phyloP scores from a whole-genome alignment of 2,329 filamentous ascomycete genomes.

The Nemania sp. region DNA sequence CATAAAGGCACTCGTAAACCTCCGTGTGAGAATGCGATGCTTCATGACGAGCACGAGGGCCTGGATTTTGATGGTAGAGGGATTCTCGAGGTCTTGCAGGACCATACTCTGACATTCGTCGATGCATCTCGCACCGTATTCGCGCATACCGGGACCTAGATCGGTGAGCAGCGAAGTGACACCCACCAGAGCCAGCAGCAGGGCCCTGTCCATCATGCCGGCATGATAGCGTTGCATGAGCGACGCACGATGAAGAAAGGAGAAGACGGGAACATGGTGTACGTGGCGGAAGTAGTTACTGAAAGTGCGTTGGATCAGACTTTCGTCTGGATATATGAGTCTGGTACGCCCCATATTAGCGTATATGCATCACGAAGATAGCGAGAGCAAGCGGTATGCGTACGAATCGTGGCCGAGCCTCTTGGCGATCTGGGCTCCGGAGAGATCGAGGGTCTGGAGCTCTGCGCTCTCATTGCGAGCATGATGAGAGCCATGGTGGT shows the following conservation, averaged over 20 bases:
- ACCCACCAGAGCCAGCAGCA: conserved; percentile 59
- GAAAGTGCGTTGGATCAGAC: conserved; percentile 57
- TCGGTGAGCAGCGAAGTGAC: conserved; percentile 61
- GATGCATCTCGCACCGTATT: conserved; percentile 59
- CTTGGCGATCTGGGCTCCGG: conserved; percentile 26
- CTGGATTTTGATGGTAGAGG: conserved; percentile 60
- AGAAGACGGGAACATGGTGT: conserved; percentile 63
- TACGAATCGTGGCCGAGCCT: conserved; percentile 35
- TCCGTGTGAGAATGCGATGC: conserved; percentile 51
- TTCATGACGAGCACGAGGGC: conserved; percentile 52
- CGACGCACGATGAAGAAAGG: conserved; percentile 62
- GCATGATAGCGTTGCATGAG: conserved; percentile 63
- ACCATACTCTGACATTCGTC: conserved; percentile 59
- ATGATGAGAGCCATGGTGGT: conserved; percentile 42
- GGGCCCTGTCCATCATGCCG: conserved; percentile 58
- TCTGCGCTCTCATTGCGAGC: conserved; percentile 37
- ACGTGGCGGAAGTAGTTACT: conserved; percentile 63
- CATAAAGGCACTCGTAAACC: conserved; percentile 54
- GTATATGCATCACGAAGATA: conserved; percentile 20
- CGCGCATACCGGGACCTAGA: conserved; percentile 55
- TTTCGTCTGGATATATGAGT: conserved; percentile 50
- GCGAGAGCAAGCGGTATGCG: conserved; percentile 26
- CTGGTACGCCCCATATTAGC: conserved; percentile 43
- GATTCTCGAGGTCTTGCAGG: conserved; percentile 57
- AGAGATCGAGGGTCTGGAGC: conserved; percentile 29